Evolutionary conservation across 345 rosid genomes (phyloP).

Genomic region (Punica granatum): DNA sequence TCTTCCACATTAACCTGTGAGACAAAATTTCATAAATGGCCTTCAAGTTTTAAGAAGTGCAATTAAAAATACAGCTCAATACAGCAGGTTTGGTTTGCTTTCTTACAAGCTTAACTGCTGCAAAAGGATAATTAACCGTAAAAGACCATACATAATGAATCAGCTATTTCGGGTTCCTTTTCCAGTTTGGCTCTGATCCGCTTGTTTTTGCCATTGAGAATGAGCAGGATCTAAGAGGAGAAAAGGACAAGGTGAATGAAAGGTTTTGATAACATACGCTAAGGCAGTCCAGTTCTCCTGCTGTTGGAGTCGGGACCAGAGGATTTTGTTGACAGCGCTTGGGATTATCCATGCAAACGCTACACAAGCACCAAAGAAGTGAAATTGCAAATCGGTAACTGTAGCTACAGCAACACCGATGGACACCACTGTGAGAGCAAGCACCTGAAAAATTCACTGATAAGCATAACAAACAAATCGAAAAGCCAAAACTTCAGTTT

Average conservation of each 20-base stretch:
- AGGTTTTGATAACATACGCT: constrained; percentile 46
- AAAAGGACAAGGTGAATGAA: background rate
- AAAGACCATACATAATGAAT: too few relatives aligned
- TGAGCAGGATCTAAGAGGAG: background rate
- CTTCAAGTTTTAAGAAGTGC: background rate
- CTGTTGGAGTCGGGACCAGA: constrained; percentile 91
- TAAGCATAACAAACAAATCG: background rate
- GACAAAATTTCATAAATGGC: constrained; percentile 4
- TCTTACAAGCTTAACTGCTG: too few relatives aligned
- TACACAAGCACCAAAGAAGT: constrained; percentile 79
- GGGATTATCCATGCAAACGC: constrained; percentile 96
- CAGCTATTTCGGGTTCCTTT: too few relatives aligned
- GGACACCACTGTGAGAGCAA: constrained; percentile 68
- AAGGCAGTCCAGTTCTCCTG: constrained; percentile 89
- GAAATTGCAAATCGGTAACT: constrained; percentile 85
- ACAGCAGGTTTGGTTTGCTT: background rate
- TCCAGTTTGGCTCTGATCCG: background rate
- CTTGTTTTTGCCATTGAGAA: background rate
- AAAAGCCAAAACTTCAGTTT: background rate
- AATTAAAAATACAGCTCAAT: too few relatives aligned
- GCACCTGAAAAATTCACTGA: constrained; percentile 43
- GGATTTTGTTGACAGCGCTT: constrained; percentile 86
- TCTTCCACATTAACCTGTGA: constrained; percentile 95
- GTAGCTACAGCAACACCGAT: constrained; percentile 93
- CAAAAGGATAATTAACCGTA: too few relatives aligned